phyloP scores from a whole-genome alignment of 495 filamentous ascomycete genomes.

The Podospora pseudoanserina region DNA sequence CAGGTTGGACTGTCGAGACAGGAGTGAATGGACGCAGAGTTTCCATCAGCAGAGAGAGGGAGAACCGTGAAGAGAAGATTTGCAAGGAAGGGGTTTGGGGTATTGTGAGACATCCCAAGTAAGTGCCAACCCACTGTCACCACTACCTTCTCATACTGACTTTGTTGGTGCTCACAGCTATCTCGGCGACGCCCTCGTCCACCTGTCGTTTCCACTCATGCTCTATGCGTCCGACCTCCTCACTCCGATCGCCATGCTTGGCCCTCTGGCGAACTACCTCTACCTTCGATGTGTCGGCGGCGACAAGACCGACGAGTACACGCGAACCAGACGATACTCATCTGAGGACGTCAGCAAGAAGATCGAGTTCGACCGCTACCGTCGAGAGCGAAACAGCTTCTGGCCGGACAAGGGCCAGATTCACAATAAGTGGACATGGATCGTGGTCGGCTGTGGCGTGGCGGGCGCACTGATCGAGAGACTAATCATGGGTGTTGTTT shows the following conservation, averaged over 20 bases:
- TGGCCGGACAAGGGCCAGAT: constrained; percentile 51
- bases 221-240: constrained; percentile 51
- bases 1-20: constrained; percentile 50
- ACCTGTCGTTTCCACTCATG: constrained; percentile 48
- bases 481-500: constrained; percentile 9
- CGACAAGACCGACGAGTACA: constrained; percentile 49
- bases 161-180: constrained; percentile 42
- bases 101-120: constrained; percentile 60
- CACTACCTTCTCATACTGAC: background rate
- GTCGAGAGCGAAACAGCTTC: constrained; percentile 53
- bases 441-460: constrained; percentile 45
- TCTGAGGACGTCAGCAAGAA: constrained; percentile 47
- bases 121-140: constrained; percentile 23
- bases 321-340: constrained; percentile 48
- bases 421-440: constrained; percentile 53
- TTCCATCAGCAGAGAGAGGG: constrained; percentile 32
- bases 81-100: constrained; percentile 56
- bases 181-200: constrained; percentile 54
- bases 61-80: constrained; percentile 23
- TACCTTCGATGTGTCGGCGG: constrained; percentile 55
- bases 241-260: constrained; percentile 51
- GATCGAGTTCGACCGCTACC: constrained; percentile 46
- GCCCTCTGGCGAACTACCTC: constrained; percentile 54
- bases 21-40: constrained; percentile 53
- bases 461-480: constrained; percentile 31